Percentiles rank a stretch among this genome's conserved stretches.
phyloP scores from a whole-genome alignment of 2,329 filamentous ascomycete species.

The Aphanocladium album region DNA sequence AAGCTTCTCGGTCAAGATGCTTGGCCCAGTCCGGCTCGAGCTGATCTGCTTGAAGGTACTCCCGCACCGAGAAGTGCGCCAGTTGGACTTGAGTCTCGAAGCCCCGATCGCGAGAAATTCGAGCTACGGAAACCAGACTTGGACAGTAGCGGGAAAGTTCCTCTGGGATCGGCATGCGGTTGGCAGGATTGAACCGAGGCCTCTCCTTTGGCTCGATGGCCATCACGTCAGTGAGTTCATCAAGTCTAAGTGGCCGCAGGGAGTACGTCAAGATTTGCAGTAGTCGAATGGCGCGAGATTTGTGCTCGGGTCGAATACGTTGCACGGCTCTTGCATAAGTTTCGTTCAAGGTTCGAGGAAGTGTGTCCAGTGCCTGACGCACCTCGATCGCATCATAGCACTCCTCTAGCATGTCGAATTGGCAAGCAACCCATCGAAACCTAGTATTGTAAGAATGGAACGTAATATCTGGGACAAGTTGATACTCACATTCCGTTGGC shows the following conservation, averaged over 20 bases:
- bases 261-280: conserved; percentile 9
- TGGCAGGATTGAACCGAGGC: background rate
- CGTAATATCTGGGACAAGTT: background rate
- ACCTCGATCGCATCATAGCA: background rate
- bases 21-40: background rate
- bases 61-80: conserved; percentile 9
- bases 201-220: background rate
- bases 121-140: background rate
- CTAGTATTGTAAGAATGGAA: background rate
- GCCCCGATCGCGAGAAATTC: background rate
- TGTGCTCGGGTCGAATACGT: background rate
- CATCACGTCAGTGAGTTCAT: background rate
- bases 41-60: conserved; percentile 1
- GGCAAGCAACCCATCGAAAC: conserved; percentile 11
- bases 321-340: background rate
- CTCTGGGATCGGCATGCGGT: background rate
- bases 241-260: background rate
- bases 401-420: conserved; percentile 6
- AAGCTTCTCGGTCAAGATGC: background rate
- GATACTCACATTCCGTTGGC: background rate
- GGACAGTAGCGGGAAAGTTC: conserved; percentile 1
- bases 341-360: conserved; percentile 3
- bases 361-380: background rate
- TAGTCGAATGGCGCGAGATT: background rate
- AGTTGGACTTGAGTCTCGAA: background rate